phyloP scores from a whole-genome alignment of 2,329 filamentous ascomycete species.

The Endothia cerciana region DNA sequence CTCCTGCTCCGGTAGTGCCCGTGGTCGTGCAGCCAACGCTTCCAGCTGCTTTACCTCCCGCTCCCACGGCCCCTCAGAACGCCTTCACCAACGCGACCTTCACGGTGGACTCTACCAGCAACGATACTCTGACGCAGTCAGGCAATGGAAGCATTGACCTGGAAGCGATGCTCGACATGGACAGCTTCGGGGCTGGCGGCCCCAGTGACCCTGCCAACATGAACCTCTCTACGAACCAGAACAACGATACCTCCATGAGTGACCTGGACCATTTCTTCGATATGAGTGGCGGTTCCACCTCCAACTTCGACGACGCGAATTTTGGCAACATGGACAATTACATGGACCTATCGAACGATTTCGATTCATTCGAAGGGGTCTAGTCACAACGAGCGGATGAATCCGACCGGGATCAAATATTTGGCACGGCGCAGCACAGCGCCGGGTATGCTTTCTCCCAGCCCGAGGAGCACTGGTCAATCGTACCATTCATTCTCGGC shows the following conservation, averaged over 20 bases:
- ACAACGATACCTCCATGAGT: constrained; percentile 35
- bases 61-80: constrained; percentile 5
- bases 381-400: neutral
- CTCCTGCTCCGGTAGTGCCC: constrained; percentile 5
- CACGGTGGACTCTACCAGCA: constrained; percentile 25
- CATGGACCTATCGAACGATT: constrained; percentile 23
- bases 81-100: constrained; percentile 29
- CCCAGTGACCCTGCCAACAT: constrained; percentile 29
- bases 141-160: constrained; percentile 13
- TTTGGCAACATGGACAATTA: constrained; percentile 27
- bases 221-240: constrained; percentile 26
- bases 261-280: constrained; percentile 54
- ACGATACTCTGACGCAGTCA: constrained; percentile 11
- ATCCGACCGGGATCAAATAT: neutral
- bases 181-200: constrained; percentile 14
- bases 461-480: neutral
- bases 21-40: constrained; percentile 12
- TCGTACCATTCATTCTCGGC: neutral
- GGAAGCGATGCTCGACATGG: constrained; percentile 22
- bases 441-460: no score
- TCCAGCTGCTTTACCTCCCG: neutral
- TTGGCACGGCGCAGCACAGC: neutral
- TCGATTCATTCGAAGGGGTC: constrained; percentile 14
- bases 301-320: constrained; percentile 38
- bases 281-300: constrained; percentile 45